These are phyloP conservation scores for Hibiscus trionum DNA, from an alignment of 345 rosid species.

Conservation along the genomic window DNA sequence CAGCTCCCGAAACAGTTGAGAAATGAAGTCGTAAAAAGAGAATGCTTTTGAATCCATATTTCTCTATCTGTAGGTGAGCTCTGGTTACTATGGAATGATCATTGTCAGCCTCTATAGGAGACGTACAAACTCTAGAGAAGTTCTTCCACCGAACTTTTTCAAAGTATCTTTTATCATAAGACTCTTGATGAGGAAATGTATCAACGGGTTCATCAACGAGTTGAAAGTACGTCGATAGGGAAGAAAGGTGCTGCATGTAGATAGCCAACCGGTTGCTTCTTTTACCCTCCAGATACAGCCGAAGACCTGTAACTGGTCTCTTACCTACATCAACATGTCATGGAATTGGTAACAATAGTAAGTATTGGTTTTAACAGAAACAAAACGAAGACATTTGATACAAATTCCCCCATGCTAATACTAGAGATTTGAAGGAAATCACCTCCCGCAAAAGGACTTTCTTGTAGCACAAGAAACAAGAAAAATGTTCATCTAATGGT, in stretches of 20 bases:
- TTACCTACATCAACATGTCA: constrained; percentile 84
- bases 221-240: constrained; percentile 72
- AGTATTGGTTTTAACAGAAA: not conserved
- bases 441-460: not conserved
- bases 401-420: not conserved
- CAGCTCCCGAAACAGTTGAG: constrained; percentile 57
- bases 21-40: constrained; percentile 74
- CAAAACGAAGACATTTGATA: not conserved
- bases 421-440: not conserved
- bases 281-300: constrained; percentile 91
- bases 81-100: constrained; percentile 77
- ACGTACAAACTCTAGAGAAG: constrained; percentile 85
- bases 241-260: constrained; percentile 89
- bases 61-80: constrained; percentile 73
- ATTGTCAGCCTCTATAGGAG: constrained; percentile 71
- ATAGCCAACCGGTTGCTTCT: constrained; percentile 77
- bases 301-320: constrained; percentile 85
- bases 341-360: constrained; percentile 1
- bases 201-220: constrained; percentile 54
- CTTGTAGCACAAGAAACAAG: not conserved
- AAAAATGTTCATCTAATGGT: not conserved
- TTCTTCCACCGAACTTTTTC: constrained; percentile 91
- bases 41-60: constrained; percentile 66
- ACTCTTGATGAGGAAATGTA: constrained; percentile 31
- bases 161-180: constrained; percentile 52